Evolutionary conservation across 106 monocot genomes (phyloP).

Genomic region (Apostasia shenzhenica): DNA sequence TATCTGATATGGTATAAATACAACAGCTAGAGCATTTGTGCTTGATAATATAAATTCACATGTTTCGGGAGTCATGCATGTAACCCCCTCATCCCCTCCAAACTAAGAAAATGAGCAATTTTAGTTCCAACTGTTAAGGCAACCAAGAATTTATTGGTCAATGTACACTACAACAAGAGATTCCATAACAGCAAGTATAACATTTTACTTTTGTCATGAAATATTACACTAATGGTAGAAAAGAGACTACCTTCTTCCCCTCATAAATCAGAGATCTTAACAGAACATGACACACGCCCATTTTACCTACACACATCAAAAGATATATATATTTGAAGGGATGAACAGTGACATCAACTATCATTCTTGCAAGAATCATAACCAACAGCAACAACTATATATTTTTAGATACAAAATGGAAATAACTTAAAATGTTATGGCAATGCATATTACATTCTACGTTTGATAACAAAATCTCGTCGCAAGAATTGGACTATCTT

Average conservation of each 20-base stretch:
- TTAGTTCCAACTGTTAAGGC: neutral
- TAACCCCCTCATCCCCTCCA: too few relatives aligned
- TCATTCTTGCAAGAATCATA: slow-evolving; percentile 56
- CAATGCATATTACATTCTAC: slow-evolving; percentile 2
- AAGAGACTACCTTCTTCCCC: slow-evolving; percentile 85
- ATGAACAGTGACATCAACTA: slow-evolving; percentile 75
- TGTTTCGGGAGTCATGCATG: too few relatives aligned
- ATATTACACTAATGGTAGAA: slow-evolving; percentile 10
- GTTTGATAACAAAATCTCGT: neutral
- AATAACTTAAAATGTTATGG: slow-evolving; percentile 6
- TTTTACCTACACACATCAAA: slow-evolving; percentile 99
- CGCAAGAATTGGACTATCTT: neutral
- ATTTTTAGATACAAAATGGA: slow-evolving; percentile 10
- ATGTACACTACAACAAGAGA: neutral
- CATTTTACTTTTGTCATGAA: neutral
- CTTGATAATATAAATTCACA: too few relatives aligned
- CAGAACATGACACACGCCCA: slow-evolving; percentile 86
- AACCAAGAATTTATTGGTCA: too few relatives aligned
- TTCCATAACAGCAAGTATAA: slow-evolving; percentile 4
- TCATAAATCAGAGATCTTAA: slow-evolving; percentile 96
- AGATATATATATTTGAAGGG: slow-evolving; percentile 91
- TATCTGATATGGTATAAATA: too few relatives aligned
- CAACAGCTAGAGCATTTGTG: too few relatives aligned
- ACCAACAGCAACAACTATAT: slow-evolving; percentile 24
- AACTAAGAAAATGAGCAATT: too few relatives aligned